Evolutionary conservation across 2,329 filamentous ascomycete genomes (phyloP).

Genomic region (Fusarium incarnatum): DNA sequence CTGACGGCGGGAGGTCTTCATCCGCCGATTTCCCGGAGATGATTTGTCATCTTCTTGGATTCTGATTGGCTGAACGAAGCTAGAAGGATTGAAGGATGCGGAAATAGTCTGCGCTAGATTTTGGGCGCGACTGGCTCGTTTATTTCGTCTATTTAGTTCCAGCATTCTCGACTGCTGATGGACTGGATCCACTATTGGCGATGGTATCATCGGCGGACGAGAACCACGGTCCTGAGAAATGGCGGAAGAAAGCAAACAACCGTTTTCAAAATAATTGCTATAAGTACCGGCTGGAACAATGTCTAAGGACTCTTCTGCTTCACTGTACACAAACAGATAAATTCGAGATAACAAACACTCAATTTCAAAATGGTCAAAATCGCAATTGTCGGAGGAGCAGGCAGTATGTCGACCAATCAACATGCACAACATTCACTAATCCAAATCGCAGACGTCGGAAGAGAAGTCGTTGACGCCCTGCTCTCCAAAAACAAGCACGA

Average conservation of each 20-base stretch:
- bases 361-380: constrained; percentile 41
- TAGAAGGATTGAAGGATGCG: neutral
- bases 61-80: neutral
- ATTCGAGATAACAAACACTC: neutral
- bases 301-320: accelerated
- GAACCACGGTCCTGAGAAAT: neutral
- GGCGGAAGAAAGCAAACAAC: neutral
- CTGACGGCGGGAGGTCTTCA: constrained; percentile 5
- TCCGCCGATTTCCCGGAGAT: constrained; percentile 37
- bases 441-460: constrained; percentile 60
- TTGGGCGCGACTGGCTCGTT: accelerated
- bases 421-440: no score
- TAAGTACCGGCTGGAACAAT: neutral
- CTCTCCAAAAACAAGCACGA: constrained; percentile 62
- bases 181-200: neutral
- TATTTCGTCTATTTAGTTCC: neutral
- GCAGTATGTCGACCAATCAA: constrained; percentile 25
- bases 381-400: constrained; percentile 40
- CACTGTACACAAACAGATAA: neutral
- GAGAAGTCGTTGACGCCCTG: constrained; percentile 64
- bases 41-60: constrained; percentile 10
- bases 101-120: accelerated
- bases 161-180: neutral
- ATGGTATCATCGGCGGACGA: neutral
- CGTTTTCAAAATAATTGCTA: accelerated